Evolutionary conservation across 176 grass and related monocot species (phyloP).

Genomic region (Triticum timopheevii): DNA sequence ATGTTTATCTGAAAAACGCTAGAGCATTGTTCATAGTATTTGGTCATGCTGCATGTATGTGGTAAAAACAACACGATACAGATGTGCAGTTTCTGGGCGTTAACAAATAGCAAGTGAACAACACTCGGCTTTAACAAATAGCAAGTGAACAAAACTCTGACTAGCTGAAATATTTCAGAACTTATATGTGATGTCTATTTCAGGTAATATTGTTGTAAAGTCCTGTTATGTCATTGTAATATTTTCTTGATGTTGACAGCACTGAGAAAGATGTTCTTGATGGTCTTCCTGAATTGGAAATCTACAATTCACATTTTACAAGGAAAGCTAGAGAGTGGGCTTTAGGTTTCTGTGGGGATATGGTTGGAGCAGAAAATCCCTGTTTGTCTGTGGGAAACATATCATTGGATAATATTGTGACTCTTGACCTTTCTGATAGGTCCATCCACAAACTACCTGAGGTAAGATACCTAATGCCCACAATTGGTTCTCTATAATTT

Average conservation of each 20-base stretch:
- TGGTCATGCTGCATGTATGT: not conserved
- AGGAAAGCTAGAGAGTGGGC: slow-evolving; percentile 66
- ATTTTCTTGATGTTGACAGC: slow-evolving; percentile 40
- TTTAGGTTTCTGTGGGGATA: slow-evolving; percentile 84
- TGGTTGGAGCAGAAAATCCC: slow-evolving; percentile 72
- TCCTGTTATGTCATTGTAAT: slow-evolving; percentile 30
- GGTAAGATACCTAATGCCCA: slow-evolving; percentile 59
- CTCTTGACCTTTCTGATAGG: slow-evolving; percentile 89
- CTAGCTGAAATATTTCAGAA: not conserved
- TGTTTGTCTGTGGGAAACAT: slow-evolving; percentile 40
- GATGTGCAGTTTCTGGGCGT: not conserved
- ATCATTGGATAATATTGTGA: slow-evolving; percentile 52
- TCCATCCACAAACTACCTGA: slow-evolving; percentile 61
- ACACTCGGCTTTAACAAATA: not conserved
- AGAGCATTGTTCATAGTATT: not conserved
- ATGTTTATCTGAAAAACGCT: slow-evolving; percentile 13
- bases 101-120: not conserved
- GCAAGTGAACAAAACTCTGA: slow-evolving; percentile 15
- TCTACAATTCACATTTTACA: slow-evolving; percentile 87
- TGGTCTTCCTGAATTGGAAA: slow-evolving; percentile 67
- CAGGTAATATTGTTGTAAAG: not conserved
- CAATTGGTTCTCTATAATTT: not conserved
- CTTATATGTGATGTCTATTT: slow-evolving; percentile 12
- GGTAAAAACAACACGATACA: not conserved
- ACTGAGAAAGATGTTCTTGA: slow-evolving; percentile 58